Evolutionary conservation across 805 yeast genomes (phyloP).

Genomic region (Torulaspora gathmanii): DNA sequence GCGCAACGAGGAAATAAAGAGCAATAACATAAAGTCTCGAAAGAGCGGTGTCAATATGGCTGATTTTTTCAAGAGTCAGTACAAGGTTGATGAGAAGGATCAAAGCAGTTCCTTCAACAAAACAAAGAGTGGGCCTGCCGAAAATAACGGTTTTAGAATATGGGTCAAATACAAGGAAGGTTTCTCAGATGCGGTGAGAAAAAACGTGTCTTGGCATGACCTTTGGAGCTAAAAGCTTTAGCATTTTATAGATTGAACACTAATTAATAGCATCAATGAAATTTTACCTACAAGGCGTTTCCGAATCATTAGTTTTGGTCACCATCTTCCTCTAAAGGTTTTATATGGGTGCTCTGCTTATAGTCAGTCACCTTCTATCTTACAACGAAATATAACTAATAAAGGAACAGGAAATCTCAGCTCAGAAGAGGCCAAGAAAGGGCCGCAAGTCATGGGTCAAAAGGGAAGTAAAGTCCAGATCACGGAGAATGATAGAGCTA

Average conservation of each 20-base stretch:
- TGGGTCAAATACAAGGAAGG: slow-evolving; percentile 96
- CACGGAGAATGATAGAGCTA: slow-evolving; percentile 80
- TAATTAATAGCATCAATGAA: neutral
- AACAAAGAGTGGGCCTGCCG: slow-evolving; percentile 21
- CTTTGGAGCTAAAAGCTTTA: slow-evolving; percentile 38
- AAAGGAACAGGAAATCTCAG: neutral
- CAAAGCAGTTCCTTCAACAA: neutral
- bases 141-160: slow-evolving; percentile 38
- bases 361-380: neutral
- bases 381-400: neutral
- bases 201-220: slow-evolving; percentile 71
- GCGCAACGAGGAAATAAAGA: slow-evolving; percentile 19
- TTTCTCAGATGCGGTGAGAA: slow-evolving; percentile 84
- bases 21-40: slow-evolving; percentile 21
- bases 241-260: neutral
- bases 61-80: slow-evolving; percentile 44
- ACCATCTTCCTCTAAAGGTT: neutral
- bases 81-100: slow-evolving; percentile 26
- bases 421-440: neutral
- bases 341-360: neutral
- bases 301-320: neutral
- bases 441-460: slow-evolving; percentile 35
- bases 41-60: slow-evolving; percentile 24
- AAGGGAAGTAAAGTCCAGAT: slow-evolving; percentile 51
- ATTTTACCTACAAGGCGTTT: no score